Evolutionary conservation across 2,329 filamentous ascomycete species (phyloP), one percentile per base, ranked within the genome.

Genomic region (Coniochaeta pulveracea): DNA sequence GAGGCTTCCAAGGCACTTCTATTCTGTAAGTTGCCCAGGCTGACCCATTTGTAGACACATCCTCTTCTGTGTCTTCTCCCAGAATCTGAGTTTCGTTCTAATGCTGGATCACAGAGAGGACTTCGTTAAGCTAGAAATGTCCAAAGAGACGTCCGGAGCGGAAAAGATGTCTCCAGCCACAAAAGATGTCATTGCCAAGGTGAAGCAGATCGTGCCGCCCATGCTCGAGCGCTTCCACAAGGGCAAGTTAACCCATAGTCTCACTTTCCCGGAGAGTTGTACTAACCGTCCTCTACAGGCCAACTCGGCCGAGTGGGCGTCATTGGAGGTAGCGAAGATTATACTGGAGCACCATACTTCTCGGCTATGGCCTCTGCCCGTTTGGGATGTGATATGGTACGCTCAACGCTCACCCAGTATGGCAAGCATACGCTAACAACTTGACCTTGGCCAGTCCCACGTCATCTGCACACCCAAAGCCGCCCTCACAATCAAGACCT

Each of bases 161-260:
- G 18, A 31, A 27, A 56, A 64, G 14, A 81, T 85, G 70, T 78
- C 80, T 40, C 60, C 72, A 42, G 63, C 76, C 17, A 85, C 86
- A 15, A 83, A 76, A 57, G 76, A 82, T 46, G 64, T 93, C 34
- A 65, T 98, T 37, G 61, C 66, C 44, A 89, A 84, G 58, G 85
- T 88, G 50, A 82, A 80, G 67, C 85, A 80, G 54, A 81, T 98
- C 64, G 74, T 98, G 38, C 91, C 91, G 43, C 91, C 91, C 9
- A 85, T 98, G 85, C 72, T 95, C 34, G 84, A 91, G 53, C 84
- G 75, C 51, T 96, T 96, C 54, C 91, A 96, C 61, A 98, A 98
- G 69, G 91, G 89, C 85, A 52, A 30, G 60, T 43, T n/a, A n/a
- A 10, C 36, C 10, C 39, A 36, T 25, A 12, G n/a, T 5, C 18